Base-by-base conservation (phyloP, 2,329 filamentous ascomycete genomes). In the Colletotrichum phormii region DNA sequence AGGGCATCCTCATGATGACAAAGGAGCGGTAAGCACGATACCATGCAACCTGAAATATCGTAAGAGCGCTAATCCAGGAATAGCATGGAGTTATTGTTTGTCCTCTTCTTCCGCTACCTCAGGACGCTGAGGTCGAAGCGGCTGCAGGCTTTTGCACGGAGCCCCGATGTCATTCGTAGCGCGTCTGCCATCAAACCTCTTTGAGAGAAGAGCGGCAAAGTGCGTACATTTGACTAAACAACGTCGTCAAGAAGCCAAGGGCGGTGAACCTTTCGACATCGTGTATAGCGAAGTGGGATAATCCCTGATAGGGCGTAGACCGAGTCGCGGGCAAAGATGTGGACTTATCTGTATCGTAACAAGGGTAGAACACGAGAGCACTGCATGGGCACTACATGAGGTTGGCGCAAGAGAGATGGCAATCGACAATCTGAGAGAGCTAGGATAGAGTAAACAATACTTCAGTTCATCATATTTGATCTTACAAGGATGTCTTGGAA, bases 1-100 rank as follows among this genome's bases (percentile, higher is more conserved):
- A 99, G 80, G 97, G 97, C 62, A 91, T 99, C 68, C 87, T 99
- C 51, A 99, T 99, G 97, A 99, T 98, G 95, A 97, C 95, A 60
- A 99, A 99, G 85, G 97, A 99, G 84, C 90, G 95, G 94, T 95
- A 87, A 76, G 87, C 79, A 8, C 4, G 61, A 29, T 1, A 42
- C 4, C 12, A 64, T 35, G 63, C 53, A 9, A 8, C 37, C 13
- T 18, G 15, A n/a, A 18, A 11, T 49, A 18, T 9, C 29, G 7
- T 26, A 51, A n/a, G 18, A 33, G 12, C 60, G 29, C 67, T 74
- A 55, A 69, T 29, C 66, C 33, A 15, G 26, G 72, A 95, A 94
- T 77, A 73, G 71, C 22, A 94, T 98, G 83, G 97, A 98, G 82
- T 85, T 98, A 18, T 81, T 95, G 57, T 98, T 98, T 81, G 87